Conservation (phyloP, 108 stramenopile genomes). For the Stephanodiscus minutulus region DNA sequence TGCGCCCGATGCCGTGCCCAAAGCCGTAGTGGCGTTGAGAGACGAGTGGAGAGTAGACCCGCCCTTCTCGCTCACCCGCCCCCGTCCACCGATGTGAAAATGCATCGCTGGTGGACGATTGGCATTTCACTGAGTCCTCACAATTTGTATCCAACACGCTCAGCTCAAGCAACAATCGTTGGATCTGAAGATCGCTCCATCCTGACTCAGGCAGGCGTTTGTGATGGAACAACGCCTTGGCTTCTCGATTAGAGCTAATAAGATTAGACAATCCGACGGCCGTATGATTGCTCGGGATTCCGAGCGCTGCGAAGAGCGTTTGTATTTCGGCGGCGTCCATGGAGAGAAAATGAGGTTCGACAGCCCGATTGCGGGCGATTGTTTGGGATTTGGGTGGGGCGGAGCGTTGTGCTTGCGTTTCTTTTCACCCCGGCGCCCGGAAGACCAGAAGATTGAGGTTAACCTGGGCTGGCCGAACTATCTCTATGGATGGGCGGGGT, state of each 20-base stretch:
- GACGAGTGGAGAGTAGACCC: conserved; percentile 92
- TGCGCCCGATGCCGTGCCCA: conserved; percentile 97
- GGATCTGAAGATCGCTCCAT: conserved; percentile 87
- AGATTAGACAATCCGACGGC: conserved; percentile 79
- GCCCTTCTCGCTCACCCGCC: conserved; percentile 99
- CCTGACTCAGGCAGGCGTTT: conserved; percentile 76
- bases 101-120: conserved; percentile 10
- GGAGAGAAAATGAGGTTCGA: no score
- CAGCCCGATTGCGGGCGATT: no score
- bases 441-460: no score
- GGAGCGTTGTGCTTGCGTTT: no score
- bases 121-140: conserved; percentile 52
- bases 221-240: conserved; percentile 71
- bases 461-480: no score
- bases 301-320: conserved; percentile 53
- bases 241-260: conserved; percentile 66
- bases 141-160: conserved; percentile 90
- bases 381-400: no score
- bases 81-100: conserved; percentile 81
- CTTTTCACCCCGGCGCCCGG: no score
- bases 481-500: no score
- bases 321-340: conserved; percentile 59
- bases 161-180: conserved; percentile 67
- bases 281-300: conserved; percentile 78
- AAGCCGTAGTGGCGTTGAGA: conserved; percentile 88